These are phyloP conservation scores for Emericellopsis terricola DNA, from an alignment of 495 filamentous ascomycete species.

Conservation along the genomic window DNA sequence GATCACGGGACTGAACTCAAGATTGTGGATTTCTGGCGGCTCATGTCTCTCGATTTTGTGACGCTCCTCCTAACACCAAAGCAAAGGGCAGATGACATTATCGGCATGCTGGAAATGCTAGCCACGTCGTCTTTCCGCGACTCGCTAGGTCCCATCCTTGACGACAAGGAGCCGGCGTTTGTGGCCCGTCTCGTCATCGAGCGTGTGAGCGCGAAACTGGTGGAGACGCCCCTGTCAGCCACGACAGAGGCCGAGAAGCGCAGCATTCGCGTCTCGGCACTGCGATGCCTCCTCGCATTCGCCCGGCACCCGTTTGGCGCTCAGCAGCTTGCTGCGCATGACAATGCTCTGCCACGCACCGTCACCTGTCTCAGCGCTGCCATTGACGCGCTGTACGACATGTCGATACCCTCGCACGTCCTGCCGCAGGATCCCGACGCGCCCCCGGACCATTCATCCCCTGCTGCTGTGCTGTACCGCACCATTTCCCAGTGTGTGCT, in stretches of 20 bases:
- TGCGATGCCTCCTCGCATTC: slow-evolving; percentile 20
- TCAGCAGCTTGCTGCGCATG: slow-evolving; percentile 16
- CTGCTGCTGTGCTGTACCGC: slow-evolving; percentile 6
- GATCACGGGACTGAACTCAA: not conserved
- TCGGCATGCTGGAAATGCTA: slow-evolving; percentile 19
- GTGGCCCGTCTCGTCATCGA: slow-evolving; percentile 21
- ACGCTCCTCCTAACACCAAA: slow-evolving; percentile 24
- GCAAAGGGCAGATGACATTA: slow-evolving; percentile 23
- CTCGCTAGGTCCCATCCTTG: slow-evolving; percentile 23
- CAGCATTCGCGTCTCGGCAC: slow-evolving; percentile 12
- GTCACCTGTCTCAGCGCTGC: slow-evolving; percentile 19
- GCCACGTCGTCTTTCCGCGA: slow-evolving; percentile 21
- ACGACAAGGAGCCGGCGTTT: slow-evolving; percentile 8
- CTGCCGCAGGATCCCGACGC: not conserved
- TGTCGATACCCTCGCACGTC: not conserved
- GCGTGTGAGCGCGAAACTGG: slow-evolving; percentile 19
- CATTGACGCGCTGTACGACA: slow-evolving; percentile 25
- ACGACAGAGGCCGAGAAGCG: slow-evolving; percentile 11
- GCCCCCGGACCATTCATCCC: not conserved
- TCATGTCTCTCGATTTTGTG: slow-evolving; percentile 27
- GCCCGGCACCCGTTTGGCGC: slow-evolving; percentile 19
- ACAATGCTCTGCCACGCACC: slow-evolving; percentile 20
- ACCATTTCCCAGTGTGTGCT: slow-evolving; percentile 13
- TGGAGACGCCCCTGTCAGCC: slow-evolving; percentile 20
- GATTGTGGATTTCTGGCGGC: slow-evolving; percentile 20